Conservation (phyloP, 2,329 filamentous ascomycete genomes). For the Phialocephala sp. region DNA sequence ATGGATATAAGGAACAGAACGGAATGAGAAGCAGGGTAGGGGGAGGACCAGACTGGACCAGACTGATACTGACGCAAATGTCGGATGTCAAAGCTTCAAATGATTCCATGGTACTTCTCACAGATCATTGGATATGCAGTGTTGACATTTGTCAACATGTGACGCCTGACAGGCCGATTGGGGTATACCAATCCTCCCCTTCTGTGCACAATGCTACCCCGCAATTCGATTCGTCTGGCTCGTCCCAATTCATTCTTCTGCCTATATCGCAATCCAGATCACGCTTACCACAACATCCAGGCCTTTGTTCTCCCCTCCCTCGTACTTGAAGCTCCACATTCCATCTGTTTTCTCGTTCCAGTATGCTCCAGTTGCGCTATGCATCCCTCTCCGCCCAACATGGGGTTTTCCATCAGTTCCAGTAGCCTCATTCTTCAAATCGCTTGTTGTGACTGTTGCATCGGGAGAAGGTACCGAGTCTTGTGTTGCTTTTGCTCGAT, state of each 20-base stretch:
- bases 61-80: neutral
- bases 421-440: slow-evolving; percentile 49
- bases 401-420: slow-evolving; percentile 71
- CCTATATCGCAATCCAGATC: slow-evolving; percentile 68
- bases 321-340: slow-evolving; percentile 89
- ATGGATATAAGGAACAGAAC: neutral
- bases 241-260: slow-evolving; percentile 4
- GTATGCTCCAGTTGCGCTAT: slow-evolving; percentile 83
- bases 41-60: neutral
- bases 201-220: slow-evolving; percentile 18
- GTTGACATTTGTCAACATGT: slow-evolving; percentile 21
- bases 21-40: neutral
- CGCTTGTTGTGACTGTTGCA: slow-evolving; percentile 61
- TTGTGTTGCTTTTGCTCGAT: slow-evolving; percentile 59
- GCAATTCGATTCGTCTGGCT: slow-evolving; percentile 22
- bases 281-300: slow-evolving; percentile 74
- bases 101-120: slow-evolving; percentile 25
- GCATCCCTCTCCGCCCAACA: slow-evolving; percentile 87
- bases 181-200: slow-evolving; percentile 12
- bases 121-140: slow-evolving; percentile 20
- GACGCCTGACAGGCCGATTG: slow-evolving; percentile 24
- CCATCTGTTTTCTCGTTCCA: slow-evolving; percentile 92
- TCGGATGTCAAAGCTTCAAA: slow-evolving; percentile 4
- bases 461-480: slow-evolving; percentile 44
- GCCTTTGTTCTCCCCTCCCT: slow-evolving; percentile 69